Evolutionary conservation across 495 filamentous ascomycete species (phyloP).

Genomic region (Pyrenula massariospora): DNA sequence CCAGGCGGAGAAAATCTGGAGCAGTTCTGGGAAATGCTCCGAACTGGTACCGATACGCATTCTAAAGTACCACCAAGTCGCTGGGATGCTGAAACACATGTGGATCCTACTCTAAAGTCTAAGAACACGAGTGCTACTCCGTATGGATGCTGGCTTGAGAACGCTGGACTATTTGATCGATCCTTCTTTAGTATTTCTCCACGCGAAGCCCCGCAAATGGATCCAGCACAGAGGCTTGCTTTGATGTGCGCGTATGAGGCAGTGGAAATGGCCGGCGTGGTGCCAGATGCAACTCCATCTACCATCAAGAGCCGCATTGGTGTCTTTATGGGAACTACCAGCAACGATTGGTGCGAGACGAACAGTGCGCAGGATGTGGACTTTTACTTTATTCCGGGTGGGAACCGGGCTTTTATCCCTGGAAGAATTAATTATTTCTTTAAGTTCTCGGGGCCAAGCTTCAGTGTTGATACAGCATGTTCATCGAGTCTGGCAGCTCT

Average conservation of each 20-base stretch:
- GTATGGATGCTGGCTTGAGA: conserved; percentile 25
- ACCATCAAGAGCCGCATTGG: conserved; percentile 20
- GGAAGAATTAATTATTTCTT: conserved; percentile 31
- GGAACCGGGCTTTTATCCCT: conserved; percentile 23
- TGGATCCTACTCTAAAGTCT: conserved; percentile 14
- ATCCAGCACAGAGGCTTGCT: conserved; percentile 24
- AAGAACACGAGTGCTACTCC: conserved; percentile 19
- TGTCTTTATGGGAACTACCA: conserved; percentile 22
- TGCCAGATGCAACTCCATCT: conserved; percentile 17
- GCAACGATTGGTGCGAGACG: conserved; percentile 23
- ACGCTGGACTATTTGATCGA: conserved; percentile 26
- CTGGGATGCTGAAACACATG: conserved; percentile 13
- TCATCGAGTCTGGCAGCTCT: conserved; percentile 28
- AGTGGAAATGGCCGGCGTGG: conserved; percentile 23
- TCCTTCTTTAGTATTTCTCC: conserved; percentile 32
- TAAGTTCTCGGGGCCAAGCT: conserved; percentile 25
- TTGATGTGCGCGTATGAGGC: conserved; percentile 27
- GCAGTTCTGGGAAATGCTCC: conserved; percentile 28
- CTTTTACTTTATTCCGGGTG: conserved; percentile 29
- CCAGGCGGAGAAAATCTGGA: conserved; percentile 20
- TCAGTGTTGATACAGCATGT: conserved; percentile 32
- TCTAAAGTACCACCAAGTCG: conserved; percentile 10
- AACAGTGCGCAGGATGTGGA: conserved; percentile 23
- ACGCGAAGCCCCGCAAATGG: conserved; percentile 24
- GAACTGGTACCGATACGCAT: conserved; percentile 25